Percentiles rank a stretch among this genome's conserved stretches.
Conservation (phyloP, 2,329 filamentous ascomycete genomes). For the Exophiala viscosa region DNA sequence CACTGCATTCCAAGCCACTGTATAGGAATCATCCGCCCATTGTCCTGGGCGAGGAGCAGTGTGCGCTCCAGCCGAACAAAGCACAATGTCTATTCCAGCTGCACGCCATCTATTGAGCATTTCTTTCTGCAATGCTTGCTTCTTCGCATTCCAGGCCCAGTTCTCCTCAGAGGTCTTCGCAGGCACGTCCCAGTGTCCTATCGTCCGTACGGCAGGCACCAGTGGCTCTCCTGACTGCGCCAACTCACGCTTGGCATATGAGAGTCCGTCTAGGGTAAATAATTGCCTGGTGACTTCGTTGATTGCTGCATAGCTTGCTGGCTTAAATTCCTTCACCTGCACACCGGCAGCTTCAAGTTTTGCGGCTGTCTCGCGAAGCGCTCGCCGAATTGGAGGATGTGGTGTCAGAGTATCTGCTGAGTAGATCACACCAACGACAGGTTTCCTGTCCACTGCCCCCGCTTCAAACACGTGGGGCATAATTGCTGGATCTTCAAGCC, state of each 20-base stretch:
- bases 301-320: constrained; percentile 33
- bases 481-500: constrained; percentile 51
- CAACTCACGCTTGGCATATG: constrained; percentile 34
- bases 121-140: constrained; percentile 32
- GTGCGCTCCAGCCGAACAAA: constrained; percentile 32
- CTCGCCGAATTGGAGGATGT: constrained; percentile 57
- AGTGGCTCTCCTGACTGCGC: constrained; percentile 33
- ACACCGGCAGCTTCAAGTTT: constrained; percentile 37
- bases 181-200: constrained; percentile 35
- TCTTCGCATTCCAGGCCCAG: constrained; percentile 36
- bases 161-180: constrained; percentile 34
- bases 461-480: constrained; percentile 38
- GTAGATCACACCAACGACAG: constrained; percentile 58
- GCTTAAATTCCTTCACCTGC: constrained; percentile 32
- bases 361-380: constrained; percentile 46
- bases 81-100: constrained; percentile 25
- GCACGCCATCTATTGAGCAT: constrained; percentile 37
- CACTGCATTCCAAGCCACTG: constrained; percentile 36
- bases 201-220: constrained; percentile 34
- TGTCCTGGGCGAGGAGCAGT: constrained; percentile 34
- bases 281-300: constrained; percentile 33
- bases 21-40: constrained; percentile 36
- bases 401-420: constrained; percentile 44
- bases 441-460: constrained; percentile 39
- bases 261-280: constrained; percentile 37